Evolutionary conservation across 495 filamentous ascomycete species (phyloP).

Genomic region (Rhizodiscina lignyota): DNA sequence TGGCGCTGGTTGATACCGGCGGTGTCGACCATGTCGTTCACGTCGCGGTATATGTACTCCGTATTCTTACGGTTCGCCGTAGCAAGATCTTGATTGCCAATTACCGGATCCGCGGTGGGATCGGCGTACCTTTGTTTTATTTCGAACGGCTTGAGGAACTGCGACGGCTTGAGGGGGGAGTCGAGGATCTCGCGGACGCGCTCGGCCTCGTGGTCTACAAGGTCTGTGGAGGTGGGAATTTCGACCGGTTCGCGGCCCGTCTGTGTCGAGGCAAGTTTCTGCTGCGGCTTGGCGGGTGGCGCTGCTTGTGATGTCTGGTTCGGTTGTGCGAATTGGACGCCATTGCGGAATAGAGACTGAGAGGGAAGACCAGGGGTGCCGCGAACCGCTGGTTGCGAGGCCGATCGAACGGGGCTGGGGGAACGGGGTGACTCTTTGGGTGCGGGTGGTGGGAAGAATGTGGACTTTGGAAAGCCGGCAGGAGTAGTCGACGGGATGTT

Average conservation of each 20-base stretch:
- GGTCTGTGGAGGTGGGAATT: conserved; percentile 25
- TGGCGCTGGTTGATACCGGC: conserved; percentile 73
- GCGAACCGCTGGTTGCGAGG: too few species aligned
- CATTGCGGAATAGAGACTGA: conserved; percentile 24
- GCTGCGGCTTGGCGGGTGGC: conserved; percentile 20
- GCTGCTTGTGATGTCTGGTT: conserved; percentile 6
- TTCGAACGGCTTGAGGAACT: too few species aligned
- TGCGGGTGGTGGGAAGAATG: conserved; percentile 40
- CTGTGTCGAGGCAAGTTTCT: too few species aligned
- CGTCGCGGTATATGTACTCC: conserved; percentile 76
- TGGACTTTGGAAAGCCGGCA: conserved; percentile 27
- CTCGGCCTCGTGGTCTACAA: conserved; percentile 48
- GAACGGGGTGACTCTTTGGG: conserved; percentile 48
- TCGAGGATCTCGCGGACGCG: conserved; percentile 39
- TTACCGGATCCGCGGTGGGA: conserved; percentile 62
- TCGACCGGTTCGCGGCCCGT: conserved; percentile 30
- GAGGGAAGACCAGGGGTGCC: conserved; percentile 44
- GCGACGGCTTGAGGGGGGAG: too few species aligned
- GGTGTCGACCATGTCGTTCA: conserved; percentile 92
- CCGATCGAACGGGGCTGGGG: conserved; percentile 55
- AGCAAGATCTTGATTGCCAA: too few species aligned
- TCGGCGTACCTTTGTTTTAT: conserved; percentile 36
- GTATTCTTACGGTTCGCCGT: too few species aligned
- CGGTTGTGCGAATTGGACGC: not conserved
- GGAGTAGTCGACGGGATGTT: conserved; percentile 9